These are phyloP conservation scores for Actinomortierella wolfii DNA, from an alignment of 371 early-diverging fungal species.

Conservation along the genomic window DNA sequence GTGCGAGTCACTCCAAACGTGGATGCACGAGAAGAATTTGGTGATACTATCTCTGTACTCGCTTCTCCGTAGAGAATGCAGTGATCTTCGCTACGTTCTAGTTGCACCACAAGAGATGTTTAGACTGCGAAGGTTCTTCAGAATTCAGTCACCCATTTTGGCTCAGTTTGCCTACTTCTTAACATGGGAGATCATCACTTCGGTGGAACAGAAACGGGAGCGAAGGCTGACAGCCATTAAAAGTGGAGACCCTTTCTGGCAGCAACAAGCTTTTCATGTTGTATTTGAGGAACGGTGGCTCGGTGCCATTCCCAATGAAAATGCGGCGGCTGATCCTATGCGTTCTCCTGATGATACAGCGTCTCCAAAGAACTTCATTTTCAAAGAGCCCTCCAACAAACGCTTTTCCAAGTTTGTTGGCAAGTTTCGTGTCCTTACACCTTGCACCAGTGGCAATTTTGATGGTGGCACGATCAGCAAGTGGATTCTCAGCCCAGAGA, in stretches of 20 bases:
- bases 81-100: slow-evolving; percentile 6
- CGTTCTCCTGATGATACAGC: background rate
- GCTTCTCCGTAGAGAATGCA: slow-evolving; percentile 11
- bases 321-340: background rate
- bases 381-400: slow-evolving; percentile 13
- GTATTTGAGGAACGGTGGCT: slow-evolving; percentile 9
- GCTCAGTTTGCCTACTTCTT: slow-evolving; percentile 40
- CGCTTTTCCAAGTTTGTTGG: slow-evolving; percentile 25
- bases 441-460: slow-evolving; percentile 15
- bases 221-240: slow-evolving; percentile 5
- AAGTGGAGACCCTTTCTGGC: slow-evolving; percentile 13
- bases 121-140: slow-evolving; percentile 22
- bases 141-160: slow-evolving; percentile 12
- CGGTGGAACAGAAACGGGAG: slow-evolving; percentile 15
- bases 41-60: slow-evolving; percentile 24
- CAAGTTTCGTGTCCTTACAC: slow-evolving; percentile 27
- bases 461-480: slow-evolving; percentile 5
- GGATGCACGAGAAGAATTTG: slow-evolving; percentile 33
- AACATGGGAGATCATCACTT: slow-evolving; percentile 36
- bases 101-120: slow-evolving; percentile 23
- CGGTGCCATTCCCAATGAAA: too few relatives aligned
- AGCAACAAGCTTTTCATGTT: slow-evolving; percentile 13
- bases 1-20: slow-evolving; percentile 6
- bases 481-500: slow-evolving; percentile 28
- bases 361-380: background rate